Conservation (phyloP, 2,329 filamentous ascomycete species). For the Phyllosticta citrichinensis region DNA sequence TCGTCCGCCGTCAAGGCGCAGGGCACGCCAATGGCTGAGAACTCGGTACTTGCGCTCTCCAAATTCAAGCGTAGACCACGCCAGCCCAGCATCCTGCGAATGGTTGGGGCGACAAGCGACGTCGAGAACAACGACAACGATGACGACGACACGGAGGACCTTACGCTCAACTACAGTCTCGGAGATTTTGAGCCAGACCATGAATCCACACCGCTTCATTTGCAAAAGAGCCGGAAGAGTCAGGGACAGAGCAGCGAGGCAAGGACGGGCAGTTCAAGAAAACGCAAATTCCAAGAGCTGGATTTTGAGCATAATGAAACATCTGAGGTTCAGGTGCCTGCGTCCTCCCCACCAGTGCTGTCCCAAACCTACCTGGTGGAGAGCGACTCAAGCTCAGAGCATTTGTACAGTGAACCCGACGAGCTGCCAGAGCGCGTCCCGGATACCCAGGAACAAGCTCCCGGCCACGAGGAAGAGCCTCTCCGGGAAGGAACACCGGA, state of each 20-base stretch:
- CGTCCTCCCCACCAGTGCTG: conserved; percentile 28
- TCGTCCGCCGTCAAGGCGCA: conserved; percentile 33
- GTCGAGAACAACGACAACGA: conserved; percentile 36
- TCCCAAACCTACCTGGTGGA: conserved; percentile 4
- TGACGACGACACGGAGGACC: conserved; percentile 35
- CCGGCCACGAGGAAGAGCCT: background rate
- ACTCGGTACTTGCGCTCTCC: conserved; percentile 38
- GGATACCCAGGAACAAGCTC: background rate
- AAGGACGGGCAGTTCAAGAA: conserved; percentile 25
- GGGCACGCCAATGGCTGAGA: conserved; percentile 35
- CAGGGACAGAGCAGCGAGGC: background rate
- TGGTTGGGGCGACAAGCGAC: conserved; percentile 36
- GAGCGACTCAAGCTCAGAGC: background rate
- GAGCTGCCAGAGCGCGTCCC: background rate
- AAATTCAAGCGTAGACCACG: conserved; percentile 41
- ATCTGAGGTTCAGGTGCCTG: conserved; percentile 26
- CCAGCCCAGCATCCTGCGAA: conserved; percentile 40
- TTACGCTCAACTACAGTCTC: conserved; percentile 24
- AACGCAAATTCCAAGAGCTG: conserved; percentile 23
- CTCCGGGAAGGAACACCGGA: conserved; percentile 13
- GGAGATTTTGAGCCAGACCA: conserved; percentile 49
- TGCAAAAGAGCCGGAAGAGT: conserved; percentile 13
- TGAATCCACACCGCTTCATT: conserved; percentile 56
- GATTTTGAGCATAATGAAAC: background rate
- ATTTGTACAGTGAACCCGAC: conserved; percentile 2